These are phyloP conservation scores for Croton laevigatus DNA, from an alignment of 441 rosid species.

Conservation along the genomic window DNA sequence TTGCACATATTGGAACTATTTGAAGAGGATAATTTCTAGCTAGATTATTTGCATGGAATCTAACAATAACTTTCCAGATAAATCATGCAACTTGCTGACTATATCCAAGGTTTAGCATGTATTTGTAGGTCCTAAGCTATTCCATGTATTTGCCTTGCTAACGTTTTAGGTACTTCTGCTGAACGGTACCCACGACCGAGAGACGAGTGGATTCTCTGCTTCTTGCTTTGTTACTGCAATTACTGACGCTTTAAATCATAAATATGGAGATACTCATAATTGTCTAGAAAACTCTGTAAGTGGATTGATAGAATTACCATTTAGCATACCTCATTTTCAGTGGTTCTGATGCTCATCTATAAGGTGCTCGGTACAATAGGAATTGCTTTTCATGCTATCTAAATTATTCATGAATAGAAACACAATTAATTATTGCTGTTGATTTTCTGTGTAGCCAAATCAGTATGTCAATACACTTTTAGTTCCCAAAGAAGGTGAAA, in stretches of 20 bases:
- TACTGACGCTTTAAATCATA: conserved; percentile 75
- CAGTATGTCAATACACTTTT: conserved; percentile 71
- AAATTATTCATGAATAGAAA: too few species aligned
- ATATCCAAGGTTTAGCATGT: neutral
- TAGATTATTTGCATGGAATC: neutral
- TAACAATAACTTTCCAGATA: neutral
- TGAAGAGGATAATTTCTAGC: conserved; percentile 9
- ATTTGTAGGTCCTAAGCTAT: neutral
- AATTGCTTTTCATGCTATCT: neutral
- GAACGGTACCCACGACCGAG: conserved; percentile 83
- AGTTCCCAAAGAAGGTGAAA: conserved; percentile 68
- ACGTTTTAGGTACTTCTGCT: conserved; percentile 61
- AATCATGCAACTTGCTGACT: neutral
- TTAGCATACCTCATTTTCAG: neutral
- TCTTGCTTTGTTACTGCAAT: conserved; percentile 78
- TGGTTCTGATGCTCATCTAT: neutral
- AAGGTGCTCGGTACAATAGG: neutral
- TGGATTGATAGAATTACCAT: conserved; percentile 17
- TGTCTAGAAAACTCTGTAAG: conserved; percentile 69
- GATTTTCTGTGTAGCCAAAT: conserved; percentile 56
- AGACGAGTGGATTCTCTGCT: conserved; percentile 76
- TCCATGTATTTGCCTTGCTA: conserved; percentile 17
- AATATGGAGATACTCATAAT: conserved; percentile 66
- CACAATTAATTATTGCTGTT: conserved; percentile 11
- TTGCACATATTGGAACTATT: neutral